These are phyloP conservation scores for Pythium volutum DNA, from an alignment of 352 stramenopile species.

Conservation along the genomic window DNA sequence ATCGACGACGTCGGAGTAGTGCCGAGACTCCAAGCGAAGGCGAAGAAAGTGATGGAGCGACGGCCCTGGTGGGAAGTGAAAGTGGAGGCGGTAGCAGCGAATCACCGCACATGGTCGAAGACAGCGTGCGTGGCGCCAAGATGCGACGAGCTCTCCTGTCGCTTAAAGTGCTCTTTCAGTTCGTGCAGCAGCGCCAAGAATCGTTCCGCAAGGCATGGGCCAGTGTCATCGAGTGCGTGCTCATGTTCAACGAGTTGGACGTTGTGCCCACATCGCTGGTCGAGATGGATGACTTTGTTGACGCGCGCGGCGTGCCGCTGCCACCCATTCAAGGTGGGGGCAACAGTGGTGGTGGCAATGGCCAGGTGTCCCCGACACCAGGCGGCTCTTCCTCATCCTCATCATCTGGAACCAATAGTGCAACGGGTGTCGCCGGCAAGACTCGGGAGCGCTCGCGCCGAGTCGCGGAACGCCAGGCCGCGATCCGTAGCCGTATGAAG, in stretches of 20 bases:
- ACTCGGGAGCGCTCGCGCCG: constrained; percentile 72
- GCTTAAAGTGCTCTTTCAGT: constrained; percentile 81
- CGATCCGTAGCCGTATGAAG: constrained; percentile 81
- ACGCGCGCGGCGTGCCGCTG: constrained; percentile 74
- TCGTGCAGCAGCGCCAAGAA: constrained; percentile 78
- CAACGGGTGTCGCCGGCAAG: constrained; percentile 68
- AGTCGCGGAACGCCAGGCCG: constrained; percentile 75
- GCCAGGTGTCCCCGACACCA: constrained; percentile 14
- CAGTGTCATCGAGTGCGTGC: constrained; percentile 78
- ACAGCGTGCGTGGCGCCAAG: constrained; percentile 64
- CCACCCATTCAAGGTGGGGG: constrained; percentile 58
- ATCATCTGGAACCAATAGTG: constrained; percentile 5
- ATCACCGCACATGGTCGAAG: constrained; percentile 43
- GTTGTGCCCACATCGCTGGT: constrained; percentile 81
- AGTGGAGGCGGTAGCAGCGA: neutral
- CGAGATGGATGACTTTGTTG: constrained; percentile 88
- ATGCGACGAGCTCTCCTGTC: constrained; percentile 72
- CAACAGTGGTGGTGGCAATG: constrained; percentile 11
- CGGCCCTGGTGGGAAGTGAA: neutral
- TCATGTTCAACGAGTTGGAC: constrained; percentile 89
- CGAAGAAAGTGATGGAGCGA: constrained; percentile 5
- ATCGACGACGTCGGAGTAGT: constrained; percentile 13
- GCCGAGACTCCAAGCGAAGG: constrained; percentile 13
- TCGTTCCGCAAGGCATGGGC: constrained; percentile 79
- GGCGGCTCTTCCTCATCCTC: neutral